Percentiles rank a stretch among this genome's conserved stretches.
Conservation (phyloP, 2,329 filamentous ascomycete genomes). For the Bimuria novae-zelandiae region DNA sequence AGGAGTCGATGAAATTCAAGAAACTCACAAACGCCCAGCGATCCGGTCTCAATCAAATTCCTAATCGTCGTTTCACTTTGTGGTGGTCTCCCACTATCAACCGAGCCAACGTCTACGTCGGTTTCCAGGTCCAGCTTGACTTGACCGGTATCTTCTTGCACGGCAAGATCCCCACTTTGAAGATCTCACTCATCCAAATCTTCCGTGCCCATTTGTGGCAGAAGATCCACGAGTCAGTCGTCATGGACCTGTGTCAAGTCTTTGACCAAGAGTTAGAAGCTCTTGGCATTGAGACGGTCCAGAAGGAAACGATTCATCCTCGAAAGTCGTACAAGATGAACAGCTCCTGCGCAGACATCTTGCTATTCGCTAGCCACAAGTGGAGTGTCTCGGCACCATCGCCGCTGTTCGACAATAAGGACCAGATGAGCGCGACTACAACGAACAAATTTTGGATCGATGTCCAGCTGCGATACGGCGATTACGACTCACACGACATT, state of each 20-base stretch:
- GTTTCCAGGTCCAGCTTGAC: slow-evolving; percentile 98
- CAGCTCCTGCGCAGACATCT: slow-evolving; percentile 95
- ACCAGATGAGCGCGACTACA: slow-evolving; percentile 88
- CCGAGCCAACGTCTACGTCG: slow-evolving; percentile 95
- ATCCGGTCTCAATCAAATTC: slow-evolving; percentile 96
- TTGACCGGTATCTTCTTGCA: slow-evolving; percentile 98
- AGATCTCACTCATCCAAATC: slow-evolving; percentile 98
- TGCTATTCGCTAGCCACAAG: slow-evolving; percentile 96
- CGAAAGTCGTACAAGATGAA: slow-evolving; percentile 99
- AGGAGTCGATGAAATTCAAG: slow-evolving; percentile 89
- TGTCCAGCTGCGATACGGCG: slow-evolving; percentile 93
- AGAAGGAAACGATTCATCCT: slow-evolving; percentile 98
- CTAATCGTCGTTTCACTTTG: slow-evolving; percentile 95
- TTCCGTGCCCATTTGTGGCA: slow-evolving; percentile 99
- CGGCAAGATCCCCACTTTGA: slow-evolving; percentile 96
- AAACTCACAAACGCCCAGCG: slow-evolving; percentile 97
- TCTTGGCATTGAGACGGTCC: slow-evolving; percentile 93
- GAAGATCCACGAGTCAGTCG: slow-evolving; percentile 98
- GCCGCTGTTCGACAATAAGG: slow-evolving; percentile 93
- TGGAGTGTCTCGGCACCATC: slow-evolving; percentile 98
- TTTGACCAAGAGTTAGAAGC: slow-evolving; percentile 97
- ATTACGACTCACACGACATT: slow-evolving; percentile 99
- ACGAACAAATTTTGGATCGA: slow-evolving; percentile 99
- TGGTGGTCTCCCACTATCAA: slow-evolving; percentile 97
- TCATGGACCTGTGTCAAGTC: slow-evolving; percentile 98